Conservation (phyloP, 768 basidiomycete genomes). For the Hydnomerulius pinastri region DNA sequence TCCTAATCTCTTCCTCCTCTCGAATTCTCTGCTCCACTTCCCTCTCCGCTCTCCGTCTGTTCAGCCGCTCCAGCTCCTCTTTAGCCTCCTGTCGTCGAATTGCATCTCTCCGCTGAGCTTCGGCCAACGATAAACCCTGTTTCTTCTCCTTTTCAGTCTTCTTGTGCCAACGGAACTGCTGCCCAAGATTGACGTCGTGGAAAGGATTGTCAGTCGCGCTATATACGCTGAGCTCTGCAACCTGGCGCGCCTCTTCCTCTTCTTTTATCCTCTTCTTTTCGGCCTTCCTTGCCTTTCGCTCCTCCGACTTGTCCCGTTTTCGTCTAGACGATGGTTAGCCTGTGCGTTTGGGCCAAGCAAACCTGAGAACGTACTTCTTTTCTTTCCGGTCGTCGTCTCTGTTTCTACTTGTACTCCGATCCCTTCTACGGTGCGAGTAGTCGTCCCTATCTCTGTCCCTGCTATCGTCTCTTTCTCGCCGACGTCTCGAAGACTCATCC, state of each 20-base stretch:
- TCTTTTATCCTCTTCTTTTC: conserved; percentile 84
- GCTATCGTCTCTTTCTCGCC: conserved; percentile 34
- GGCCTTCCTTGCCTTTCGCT: conserved; percentile 79
- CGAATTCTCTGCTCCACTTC: conserved; percentile 86
- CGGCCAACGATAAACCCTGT: conserved; percentile 74
- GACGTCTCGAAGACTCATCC: conserved; percentile 25
- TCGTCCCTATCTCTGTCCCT: conserved; percentile 32
- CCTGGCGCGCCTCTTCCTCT: conserved; percentile 88
- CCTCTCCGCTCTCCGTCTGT: conserved; percentile 85
- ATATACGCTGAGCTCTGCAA: conserved; percentile 95
- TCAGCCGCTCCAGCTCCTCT: conserved; percentile 92
- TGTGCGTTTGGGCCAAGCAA: background rate
- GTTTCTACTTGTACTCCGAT: conserved; percentile 19
- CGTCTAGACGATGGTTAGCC: conserved; percentile 48
- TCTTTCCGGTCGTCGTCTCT: conserved; percentile 37
- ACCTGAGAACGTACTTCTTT: conserved; percentile 46
- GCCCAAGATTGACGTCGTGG: conserved; percentile 93
- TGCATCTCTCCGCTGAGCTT: conserved; percentile 79
- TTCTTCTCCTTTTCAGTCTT: conserved; percentile 96
- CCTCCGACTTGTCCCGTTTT: conserved; percentile 86
- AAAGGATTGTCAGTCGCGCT: conserved; percentile 97
- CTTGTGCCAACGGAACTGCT: conserved; percentile 99
- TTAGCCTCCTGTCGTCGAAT: conserved; percentile 86
- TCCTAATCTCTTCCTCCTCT: conserved; percentile 90
- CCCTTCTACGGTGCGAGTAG: conserved; percentile 28